phyloP scores from a whole-genome alignment of 768 basidiomycete species.

The Lactarius psammicola region DNA sequence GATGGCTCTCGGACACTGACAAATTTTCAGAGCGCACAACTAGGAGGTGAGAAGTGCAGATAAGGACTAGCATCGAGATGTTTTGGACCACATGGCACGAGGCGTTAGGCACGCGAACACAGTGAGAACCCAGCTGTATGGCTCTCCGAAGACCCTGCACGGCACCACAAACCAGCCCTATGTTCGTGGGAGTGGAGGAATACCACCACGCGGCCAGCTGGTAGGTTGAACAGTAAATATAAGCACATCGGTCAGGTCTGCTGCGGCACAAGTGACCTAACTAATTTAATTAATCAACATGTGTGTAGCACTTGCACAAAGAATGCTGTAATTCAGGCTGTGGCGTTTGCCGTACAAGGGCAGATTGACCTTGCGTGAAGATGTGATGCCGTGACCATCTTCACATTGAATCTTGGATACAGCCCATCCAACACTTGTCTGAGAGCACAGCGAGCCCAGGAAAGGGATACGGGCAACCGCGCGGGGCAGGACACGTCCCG shows the following conservation, averaged over 20 bases:
- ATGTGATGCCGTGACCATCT: not conserved
- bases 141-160: not conserved
- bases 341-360: not conserved
- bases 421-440: not conserved
- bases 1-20: not conserved
- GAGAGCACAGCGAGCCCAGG: not conserved
- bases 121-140: not conserved
- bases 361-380: not conserved
- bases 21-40: not conserved
- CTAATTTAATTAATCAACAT: conserved; percentile 3
- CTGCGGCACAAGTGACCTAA: too few species aligned
- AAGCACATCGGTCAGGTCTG: not conserved
- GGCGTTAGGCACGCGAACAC: not conserved
- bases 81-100: not conserved
- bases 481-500: not conserved
- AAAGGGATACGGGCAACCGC: not conserved
- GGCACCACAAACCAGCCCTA: not conserved
- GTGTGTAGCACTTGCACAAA: not conserved
- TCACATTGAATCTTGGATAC: not conserved
- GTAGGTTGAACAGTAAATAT: not conserved
- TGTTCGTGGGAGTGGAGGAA: not conserved
- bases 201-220: not conserved
- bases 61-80: not conserved
- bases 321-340: conserved; percentile 1
- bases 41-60: not conserved